These are phyloP conservation scores for Trichoderma breve DNA, from an alignment of 2,329 filamentous ascomycete genomes.

Conservation along the genomic window DNA sequence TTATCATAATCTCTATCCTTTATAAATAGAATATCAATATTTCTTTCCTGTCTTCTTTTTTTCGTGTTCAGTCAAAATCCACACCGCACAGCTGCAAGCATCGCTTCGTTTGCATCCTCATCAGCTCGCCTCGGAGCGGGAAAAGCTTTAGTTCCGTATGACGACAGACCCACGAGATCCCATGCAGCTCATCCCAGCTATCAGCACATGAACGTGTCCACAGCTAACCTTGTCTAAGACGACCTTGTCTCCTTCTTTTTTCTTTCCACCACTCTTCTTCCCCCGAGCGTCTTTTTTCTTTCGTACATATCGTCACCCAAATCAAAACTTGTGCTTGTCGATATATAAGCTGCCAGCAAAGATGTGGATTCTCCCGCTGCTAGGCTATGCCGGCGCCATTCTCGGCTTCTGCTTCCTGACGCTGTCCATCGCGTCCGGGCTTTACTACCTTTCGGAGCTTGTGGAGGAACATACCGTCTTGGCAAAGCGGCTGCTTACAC, in stretches of 20 bases:
- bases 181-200: slow-evolving; percentile 6
- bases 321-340: background rate
- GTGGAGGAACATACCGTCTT: slow-evolving; percentile 97
- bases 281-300: background rate
- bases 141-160: slow-evolving; percentile 14
- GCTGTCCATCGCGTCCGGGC: slow-evolving; percentile 91
- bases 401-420: slow-evolving; percentile 93
- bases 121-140: slow-evolving; percentile 14
- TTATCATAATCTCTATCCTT: background rate
- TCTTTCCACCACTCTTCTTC: background rate
- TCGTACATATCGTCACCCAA: background rate
- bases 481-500: slow-evolving; percentile 80
- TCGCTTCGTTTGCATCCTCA: background rate
- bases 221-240: slow-evolving; percentile 9
- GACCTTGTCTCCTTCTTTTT: background rate
- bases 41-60: too few species aligned
- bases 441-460: slow-evolving; percentile 97
- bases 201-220: slow-evolving; percentile 23
- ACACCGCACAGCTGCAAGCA: background rate
- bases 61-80: background rate
- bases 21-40: background rate
- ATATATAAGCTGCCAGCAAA: slow-evolving; percentile 28
- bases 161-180: slow-evolving; percentile 8
- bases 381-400: slow-evolving; percentile 84
- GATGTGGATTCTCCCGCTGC: slow-evolving; percentile 94